These are phyloP conservation scores for Fusarium oligoseptatum DNA, from an alignment of 2,329 filamentous ascomycete genomes.

Conservation along the genomic window DNA sequence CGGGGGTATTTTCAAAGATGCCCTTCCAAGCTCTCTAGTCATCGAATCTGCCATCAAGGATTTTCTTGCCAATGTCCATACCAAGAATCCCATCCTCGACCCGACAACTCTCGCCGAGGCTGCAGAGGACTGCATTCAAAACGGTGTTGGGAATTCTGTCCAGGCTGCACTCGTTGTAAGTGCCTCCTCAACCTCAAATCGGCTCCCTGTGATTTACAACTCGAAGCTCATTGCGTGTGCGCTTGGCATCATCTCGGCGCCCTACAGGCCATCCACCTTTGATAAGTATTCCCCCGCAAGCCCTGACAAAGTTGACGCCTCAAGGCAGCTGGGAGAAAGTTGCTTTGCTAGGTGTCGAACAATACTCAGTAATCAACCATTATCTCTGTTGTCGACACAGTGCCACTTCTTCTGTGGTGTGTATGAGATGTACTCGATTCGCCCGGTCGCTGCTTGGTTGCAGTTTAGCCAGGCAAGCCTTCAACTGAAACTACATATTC, in stretches of 20 bases:
- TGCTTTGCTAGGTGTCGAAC: neutral
- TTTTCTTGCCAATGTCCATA: neutral
- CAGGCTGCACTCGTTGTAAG: neutral
- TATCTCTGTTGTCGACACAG: neutral
- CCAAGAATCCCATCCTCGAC: neutral
- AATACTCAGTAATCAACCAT: neutral
- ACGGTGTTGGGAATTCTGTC: neutral
- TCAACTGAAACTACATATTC: neutral
- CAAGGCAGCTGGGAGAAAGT: neutral
- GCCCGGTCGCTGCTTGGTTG: neutral
- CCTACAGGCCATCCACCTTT: neutral
- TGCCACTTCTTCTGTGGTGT: neutral
- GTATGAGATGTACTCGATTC: neutral
- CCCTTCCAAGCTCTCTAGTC: neutral
- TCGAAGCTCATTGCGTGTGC: neutral
- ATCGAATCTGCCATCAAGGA: neutral
- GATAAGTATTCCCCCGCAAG: neutral
- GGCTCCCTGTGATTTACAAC: neutral
- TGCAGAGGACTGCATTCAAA: neutral
- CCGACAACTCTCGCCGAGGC: neutral
- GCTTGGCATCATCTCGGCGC: neutral
- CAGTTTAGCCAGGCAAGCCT: constrained; percentile 1
- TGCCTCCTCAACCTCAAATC: neutral
- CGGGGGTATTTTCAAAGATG: neutral
- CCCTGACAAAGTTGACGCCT: neutral